A percentile compares a stretch with the other conserved stretches of the same genome.
phyloP scores from a whole-genome alignment of 768 basidiomycete species.

The Kwoniella sp. region DNA sequence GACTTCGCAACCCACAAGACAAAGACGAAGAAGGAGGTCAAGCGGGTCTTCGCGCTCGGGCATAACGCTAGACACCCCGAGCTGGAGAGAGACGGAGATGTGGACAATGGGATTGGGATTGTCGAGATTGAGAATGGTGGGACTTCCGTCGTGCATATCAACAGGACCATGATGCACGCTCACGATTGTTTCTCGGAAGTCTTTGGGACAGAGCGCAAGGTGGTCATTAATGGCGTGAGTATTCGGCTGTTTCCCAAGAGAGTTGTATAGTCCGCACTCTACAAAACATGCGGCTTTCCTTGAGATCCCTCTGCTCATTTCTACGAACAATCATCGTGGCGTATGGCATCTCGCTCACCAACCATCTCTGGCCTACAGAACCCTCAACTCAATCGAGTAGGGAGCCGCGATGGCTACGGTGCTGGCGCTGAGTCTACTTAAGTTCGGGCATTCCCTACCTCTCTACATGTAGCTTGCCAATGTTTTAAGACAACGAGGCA shows the following conservation, averaged over 20 bases:
- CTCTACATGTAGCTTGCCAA: too few species aligned
- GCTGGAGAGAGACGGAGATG: constrained; percentile 24
- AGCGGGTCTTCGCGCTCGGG: constrained; percentile 28
- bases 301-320: too few species aligned
- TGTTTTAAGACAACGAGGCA: too few species aligned
- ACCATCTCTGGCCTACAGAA: constrained; percentile 13
- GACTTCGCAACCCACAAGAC: not conserved
- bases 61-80: constrained; percentile 31
- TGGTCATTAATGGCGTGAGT: constrained; percentile 35
- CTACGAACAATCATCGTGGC: too few species aligned
- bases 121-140: constrained; percentile 31
- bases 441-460: constrained; percentile 1
- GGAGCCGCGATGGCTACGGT: constrained; percentile 32
- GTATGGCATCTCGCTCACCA: too few species aligned
- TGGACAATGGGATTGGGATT: constrained; percentile 32
- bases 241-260: too few species aligned
- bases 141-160: constrained; percentile 20
- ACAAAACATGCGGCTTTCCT: too few species aligned
- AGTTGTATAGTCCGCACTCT: too few species aligned
- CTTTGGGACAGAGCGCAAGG: constrained; percentile 28
- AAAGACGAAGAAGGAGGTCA: constrained; percentile 26
- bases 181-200: constrained; percentile 36
- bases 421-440: constrained; percentile 37
- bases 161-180: constrained; percentile 29
- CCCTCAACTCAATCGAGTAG: constrained; percentile 25